These are phyloP conservation scores for Brettanomyces bruxellensis DNA, from an alignment of 805 yeast species.

Conservation along the genomic window DNA sequence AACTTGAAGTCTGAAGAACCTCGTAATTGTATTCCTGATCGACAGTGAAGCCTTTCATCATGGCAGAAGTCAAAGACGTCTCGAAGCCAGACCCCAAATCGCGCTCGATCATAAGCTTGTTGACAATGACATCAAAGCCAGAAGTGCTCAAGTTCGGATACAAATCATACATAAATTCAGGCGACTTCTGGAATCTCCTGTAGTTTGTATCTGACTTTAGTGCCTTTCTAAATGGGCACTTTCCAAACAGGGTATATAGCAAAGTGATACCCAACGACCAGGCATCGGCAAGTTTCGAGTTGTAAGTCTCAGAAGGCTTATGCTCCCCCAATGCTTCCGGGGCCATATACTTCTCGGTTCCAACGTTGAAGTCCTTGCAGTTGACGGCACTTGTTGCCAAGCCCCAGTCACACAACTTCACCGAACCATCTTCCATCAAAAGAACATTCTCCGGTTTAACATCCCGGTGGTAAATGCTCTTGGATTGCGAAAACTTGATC, in stretches of 20 bases:
- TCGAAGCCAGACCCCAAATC: constrained; percentile 26
- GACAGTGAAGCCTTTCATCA: constrained; percentile 31
- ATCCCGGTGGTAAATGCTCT: constrained; percentile 60
- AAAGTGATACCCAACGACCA: constrained; percentile 49
- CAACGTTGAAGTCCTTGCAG: constrained; percentile 33
- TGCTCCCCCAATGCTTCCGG: constrained; percentile 32
- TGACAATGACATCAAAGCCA: constrained; percentile 32
- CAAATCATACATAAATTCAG: constrained; percentile 37
- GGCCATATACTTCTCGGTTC: constrained; percentile 54
- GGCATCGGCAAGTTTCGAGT: constrained; percentile 38
- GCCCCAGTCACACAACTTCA: constrained; percentile 72
- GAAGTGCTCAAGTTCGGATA: constrained; percentile 36
- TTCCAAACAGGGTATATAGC: constrained; percentile 41
- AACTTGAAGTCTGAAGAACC: constrained; percentile 4
- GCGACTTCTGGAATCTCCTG: constrained; percentile 31
- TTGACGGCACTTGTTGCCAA: constrained; percentile 35
- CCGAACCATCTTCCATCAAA: constrained; percentile 38
- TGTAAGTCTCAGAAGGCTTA: constrained; percentile 21
- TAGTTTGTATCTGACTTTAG: constrained; percentile 32
- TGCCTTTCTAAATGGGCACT: constrained; percentile 41
- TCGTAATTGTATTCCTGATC: constrained; percentile 35
- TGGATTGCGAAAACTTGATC: constrained; percentile 43
- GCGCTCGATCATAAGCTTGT: constrained; percentile 33
- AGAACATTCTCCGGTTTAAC: constrained; percentile 67
- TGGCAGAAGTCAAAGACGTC: constrained; percentile 20